Evolutionary conservation across 202 grass and related monocot genomes (phyloP).

Genomic region (Panicum virgatum): DNA sequence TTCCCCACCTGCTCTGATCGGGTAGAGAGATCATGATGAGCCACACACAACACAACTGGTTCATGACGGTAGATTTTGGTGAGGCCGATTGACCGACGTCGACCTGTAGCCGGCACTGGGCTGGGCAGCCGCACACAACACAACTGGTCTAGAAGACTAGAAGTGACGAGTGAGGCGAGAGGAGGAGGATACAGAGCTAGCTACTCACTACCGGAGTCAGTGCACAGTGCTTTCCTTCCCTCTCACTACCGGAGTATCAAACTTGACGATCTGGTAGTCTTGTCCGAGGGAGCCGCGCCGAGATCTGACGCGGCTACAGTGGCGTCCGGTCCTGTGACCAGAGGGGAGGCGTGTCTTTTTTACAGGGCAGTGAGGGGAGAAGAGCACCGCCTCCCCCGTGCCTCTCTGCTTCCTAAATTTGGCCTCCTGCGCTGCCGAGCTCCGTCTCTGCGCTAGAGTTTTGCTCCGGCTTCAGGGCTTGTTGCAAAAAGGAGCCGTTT

Average conservation of each 20-base stretch:
- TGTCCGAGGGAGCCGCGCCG: background rate
- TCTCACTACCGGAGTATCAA: slow-evolving; percentile 15
- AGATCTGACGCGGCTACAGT: slow-evolving; percentile 42
- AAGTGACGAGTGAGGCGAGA: slow-evolving; percentile 40
- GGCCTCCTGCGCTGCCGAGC: slow-evolving; percentile 4
- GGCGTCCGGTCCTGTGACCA: background rate
- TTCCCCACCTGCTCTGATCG: background rate
- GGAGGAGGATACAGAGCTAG: background rate
- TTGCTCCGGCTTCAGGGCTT: background rate
- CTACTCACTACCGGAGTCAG: background rate
- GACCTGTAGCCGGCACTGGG: background rate
- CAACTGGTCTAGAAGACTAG: background rate
- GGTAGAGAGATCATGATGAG: background rate
- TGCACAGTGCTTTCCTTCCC: background rate
- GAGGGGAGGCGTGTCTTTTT: background rate
- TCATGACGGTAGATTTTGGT: no score
- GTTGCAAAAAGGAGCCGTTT: background rate
- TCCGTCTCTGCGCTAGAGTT: slow-evolving; percentile 13
- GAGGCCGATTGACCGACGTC: slow-evolving; percentile 38
- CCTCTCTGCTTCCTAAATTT: slow-evolving; percentile 37
- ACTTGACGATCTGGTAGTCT: slow-evolving; percentile 10
- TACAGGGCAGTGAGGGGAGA: slow-evolving; percentile 7
- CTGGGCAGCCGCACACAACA: slow-evolving; percentile 3
- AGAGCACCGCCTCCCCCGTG: background rate
- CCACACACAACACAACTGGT: no score